These are phyloP conservation scores for Candida tibetensis DNA, from an alignment of 805 yeast genomes.

Conservation along the genomic window DNA sequence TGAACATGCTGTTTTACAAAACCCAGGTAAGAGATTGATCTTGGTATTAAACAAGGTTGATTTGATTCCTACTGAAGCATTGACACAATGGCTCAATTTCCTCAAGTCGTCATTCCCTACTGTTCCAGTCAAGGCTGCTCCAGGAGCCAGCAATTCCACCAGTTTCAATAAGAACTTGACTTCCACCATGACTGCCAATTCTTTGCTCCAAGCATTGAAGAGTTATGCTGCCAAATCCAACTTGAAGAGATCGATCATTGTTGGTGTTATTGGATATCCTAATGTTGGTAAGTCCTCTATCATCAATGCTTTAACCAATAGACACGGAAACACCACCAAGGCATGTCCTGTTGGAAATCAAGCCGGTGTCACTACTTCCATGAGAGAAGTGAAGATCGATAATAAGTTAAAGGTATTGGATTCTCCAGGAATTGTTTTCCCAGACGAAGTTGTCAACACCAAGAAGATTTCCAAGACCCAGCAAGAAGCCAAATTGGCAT, in stretches of 20 bases:
- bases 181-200: constrained; percentile 66
- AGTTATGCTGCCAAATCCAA: constrained; percentile 80
- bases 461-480: constrained; percentile 53
- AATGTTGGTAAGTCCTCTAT: constrained; percentile 96
- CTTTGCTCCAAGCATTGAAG: constrained; percentile 77
- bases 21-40: constrained; percentile 79
- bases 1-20: constrained; percentile 82
- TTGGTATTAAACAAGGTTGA: constrained; percentile 89
- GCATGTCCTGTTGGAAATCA: constrained; percentile 97
- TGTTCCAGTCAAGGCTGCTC: constrained; percentile 79
- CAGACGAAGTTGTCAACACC: constrained; percentile 46
- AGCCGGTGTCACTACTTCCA: constrained; percentile 93
- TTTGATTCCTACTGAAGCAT: constrained; percentile 79
- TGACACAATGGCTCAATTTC: constrained; percentile 80
- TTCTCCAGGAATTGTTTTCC: constrained; percentile 98
- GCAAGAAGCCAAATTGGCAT: constrained; percentile 84
- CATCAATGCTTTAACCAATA: constrained; percentile 80
- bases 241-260: constrained; percentile 83
- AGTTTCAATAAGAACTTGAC: constrained; percentile 74
- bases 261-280: constrained; percentile 96
- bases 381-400: constrained; percentile 91
- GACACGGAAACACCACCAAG: constrained; percentile 68
- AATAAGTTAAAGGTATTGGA: constrained; percentile 84
- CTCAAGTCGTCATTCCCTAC: constrained; percentile 86
- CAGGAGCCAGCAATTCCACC: constrained; percentile 65